Evolutionary conservation across 2,329 filamentous ascomycete genomes (phyloP), one percentile per base, ranked within the genome.

Genomic region (Aureobasidium sp.): DNA sequence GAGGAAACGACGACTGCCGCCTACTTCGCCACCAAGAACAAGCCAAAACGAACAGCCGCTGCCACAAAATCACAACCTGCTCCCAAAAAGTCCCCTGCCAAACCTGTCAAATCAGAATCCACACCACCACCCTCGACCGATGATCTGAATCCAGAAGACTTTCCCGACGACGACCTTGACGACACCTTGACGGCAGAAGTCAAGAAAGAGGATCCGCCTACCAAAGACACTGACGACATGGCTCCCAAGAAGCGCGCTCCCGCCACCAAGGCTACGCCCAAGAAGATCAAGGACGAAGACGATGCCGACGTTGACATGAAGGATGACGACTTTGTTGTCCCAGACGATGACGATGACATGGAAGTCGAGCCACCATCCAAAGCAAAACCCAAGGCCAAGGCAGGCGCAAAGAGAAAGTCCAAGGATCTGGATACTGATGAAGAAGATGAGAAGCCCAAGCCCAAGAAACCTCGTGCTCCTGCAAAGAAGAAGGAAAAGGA

Each of bases 171-270:
- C 52, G 70, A 69, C 41, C 63, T 78, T 47, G 70, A 77, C 55
- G 76, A 78, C 52, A 70, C 96, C 22, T 92, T 92, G 73, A 88
- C 87, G 15, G 87, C 88, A 4, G 86, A 90, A 66, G 82, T 82
- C 37, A 88, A 86, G 70, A 82, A 82, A 52, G 78, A 83, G 48
- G 84, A 82, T 62, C 90, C 86, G 71, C 81, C 83, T 14, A 71
- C 67, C 64, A 61, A 67, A 67, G 55, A 64, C 75, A 53, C 8
- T 27, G 41, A 57, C 22, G 55, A 36, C 34, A 49, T 51, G 88
- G 86, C 44, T 25, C 57, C 57, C 29, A 36, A 36, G 20, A 60
- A 36, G 36, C 45, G 57, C n/a, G 49, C 55, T 22, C 42, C 61
- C n/a, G 55, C 61, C n/a, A 58, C 52, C 22, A 55, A 53, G 29